Evolutionary conservation across 2,329 filamentous ascomycete genomes (phyloP).

Genomic region (Phaeoacremonium minimum): DNA sequence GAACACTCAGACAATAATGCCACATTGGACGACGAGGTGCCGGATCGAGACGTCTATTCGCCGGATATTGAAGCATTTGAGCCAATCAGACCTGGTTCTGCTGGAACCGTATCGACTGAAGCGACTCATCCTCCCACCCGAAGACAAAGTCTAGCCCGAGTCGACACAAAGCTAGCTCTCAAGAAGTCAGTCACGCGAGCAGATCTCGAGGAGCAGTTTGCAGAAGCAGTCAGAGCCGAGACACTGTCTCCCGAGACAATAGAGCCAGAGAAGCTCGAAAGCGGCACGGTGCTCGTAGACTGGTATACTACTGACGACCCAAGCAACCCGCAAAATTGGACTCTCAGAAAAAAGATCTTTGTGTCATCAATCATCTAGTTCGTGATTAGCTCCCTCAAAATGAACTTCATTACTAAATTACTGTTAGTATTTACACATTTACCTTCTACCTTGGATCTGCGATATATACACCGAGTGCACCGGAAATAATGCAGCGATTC

Average conservation of each 20-base stretch:
- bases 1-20: too few species aligned
- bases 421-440: slow-evolving; percentile 50
- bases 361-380: slow-evolving; percentile 32
- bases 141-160: too few species aligned
- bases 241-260: slow-evolving; percentile 20
- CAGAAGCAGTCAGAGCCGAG: slow-evolving; percentile 16
- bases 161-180: too few species aligned
- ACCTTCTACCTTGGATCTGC: slow-evolving; percentile 28
- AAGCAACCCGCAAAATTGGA: slow-evolving; percentile 49
- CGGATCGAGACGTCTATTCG: too few species aligned
- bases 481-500: slow-evolving; percentile 44
- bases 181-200: too few species aligned
- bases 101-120: too few species aligned
- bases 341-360: slow-evolving; percentile 24
- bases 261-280: slow-evolving; percentile 19
- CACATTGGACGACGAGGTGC: too few species aligned
- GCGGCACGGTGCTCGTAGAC: slow-evolving; percentile 23
- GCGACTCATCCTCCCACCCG: too few species aligned
- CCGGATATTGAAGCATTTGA: too few species aligned
- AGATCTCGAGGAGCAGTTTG: slow-evolving; percentile 15
- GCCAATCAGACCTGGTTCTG: too few species aligned
- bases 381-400: too few species aligned
- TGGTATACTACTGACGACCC: slow-evolving; percentile 43
- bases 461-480: slow-evolving; percentile 32
- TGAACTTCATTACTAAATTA: too few species aligned